phyloP scores from a whole-genome alignment of 176 grass and related monocot species.

The Elymus sibiricus region DNA sequence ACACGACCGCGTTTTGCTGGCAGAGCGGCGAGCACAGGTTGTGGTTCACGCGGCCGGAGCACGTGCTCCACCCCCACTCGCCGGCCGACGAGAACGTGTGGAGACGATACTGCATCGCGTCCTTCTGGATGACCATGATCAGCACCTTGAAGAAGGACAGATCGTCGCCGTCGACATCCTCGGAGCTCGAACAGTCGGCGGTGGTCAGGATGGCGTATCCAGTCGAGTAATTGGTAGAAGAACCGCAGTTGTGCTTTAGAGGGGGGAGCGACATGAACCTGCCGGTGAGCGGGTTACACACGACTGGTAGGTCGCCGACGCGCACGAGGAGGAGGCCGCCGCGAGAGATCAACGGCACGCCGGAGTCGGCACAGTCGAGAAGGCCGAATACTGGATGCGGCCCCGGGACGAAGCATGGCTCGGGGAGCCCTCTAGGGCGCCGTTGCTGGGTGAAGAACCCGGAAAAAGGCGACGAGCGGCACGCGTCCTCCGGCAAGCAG shows the following conservation, averaged over 20 bases:
- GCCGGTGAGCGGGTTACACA: neutral
- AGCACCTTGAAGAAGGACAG: no score
- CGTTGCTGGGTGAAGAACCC: neutral
- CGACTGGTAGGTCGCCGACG: neutral
- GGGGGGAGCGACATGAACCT: neutral
- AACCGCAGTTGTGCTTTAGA: neutral
- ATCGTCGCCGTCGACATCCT: no score
- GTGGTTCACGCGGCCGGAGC: no score
- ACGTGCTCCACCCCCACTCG: no score
- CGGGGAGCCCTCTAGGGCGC: neutral
- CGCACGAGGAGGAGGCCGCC: neutral
- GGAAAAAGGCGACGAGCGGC: neutral
- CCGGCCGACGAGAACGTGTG: no score
- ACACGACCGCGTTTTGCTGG: no score
- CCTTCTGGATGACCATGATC: no score
- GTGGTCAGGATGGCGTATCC: no score
- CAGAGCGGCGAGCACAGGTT: no score
- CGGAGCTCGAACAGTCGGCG: no score
- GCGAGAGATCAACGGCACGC: neutral
- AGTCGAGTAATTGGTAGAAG: no score
- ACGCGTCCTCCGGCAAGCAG: neutral
- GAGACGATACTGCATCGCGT: no score
- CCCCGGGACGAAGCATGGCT: neutral
- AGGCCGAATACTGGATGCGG: neutral
- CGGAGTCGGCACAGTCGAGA: neutral